Percentiles rank a stretch among this genome's conserved stretches.
Evolutionary conservation across 371 early-diverging fungal genomes (phyloP).

Genomic region (Vairimorpha ceranae): DNA sequence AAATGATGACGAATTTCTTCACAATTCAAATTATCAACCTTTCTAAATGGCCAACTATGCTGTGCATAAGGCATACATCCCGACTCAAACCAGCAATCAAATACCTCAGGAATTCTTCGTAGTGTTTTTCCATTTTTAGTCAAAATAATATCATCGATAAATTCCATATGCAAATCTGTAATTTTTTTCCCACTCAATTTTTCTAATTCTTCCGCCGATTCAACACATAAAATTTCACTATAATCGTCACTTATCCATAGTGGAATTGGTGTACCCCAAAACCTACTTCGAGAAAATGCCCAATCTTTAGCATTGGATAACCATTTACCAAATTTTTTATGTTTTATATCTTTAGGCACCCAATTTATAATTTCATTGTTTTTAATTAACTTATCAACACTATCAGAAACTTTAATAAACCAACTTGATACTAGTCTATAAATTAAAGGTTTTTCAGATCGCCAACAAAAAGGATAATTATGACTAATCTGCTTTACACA

Average conservation of each 20-base stretch:
- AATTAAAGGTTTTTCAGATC: constrained; percentile 95
- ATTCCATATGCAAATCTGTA: constrained; percentile 86
- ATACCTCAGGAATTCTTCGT: constrained; percentile 88
- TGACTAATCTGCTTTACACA: constrained; percentile 67
- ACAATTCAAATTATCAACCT: background rate
- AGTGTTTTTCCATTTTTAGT: constrained; percentile 71
- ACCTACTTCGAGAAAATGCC: constrained; percentile 95
- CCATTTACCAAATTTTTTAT: constrained; percentile 97
- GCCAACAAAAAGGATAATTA: constrained; percentile 89
- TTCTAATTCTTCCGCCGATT: constrained; percentile 85
- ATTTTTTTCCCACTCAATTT: constrained; percentile 67
- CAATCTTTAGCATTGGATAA: constrained; percentile 94
- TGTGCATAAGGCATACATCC: constrained; percentile 99
- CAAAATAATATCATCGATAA: constrained; percentile 90
- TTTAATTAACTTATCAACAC: constrained; percentile 73
- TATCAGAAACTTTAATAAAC: constrained; percentile 85
- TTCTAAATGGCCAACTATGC: constrained; percentile 87
- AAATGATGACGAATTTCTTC: constrained; percentile 61
- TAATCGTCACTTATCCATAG: constrained; percentile 89
- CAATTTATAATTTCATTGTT: constrained; percentile 83
- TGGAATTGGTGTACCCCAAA: constrained; percentile 99
- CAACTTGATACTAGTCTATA: constrained; percentile 95
- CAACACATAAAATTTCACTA: constrained; percentile 70
- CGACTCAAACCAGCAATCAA: constrained; percentile 96
- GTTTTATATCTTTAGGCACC: constrained; percentile 92